Conservation (phyloP, 352 stramenopile species). For the Pythium chondricola region DNA sequence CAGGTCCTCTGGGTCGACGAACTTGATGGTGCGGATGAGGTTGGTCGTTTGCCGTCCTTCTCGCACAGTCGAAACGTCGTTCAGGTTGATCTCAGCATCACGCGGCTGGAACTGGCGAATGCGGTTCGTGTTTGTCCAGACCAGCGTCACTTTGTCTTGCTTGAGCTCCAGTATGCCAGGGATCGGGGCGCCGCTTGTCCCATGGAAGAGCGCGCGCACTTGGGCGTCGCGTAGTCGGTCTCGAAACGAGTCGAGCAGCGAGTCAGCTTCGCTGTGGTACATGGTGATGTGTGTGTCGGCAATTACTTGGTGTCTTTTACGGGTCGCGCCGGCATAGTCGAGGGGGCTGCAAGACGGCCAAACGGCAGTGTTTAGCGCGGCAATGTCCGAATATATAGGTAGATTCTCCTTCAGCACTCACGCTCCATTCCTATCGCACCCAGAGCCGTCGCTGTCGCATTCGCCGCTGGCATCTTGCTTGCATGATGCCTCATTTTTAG, state of each 20-base stretch:
- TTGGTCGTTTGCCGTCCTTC: conserved; percentile 71
- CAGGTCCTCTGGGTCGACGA: conserved; percentile 37
- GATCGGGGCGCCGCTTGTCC: conserved; percentile 35
- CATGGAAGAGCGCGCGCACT: conserved; percentile 45
- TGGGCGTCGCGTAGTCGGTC: conserved; percentile 57
- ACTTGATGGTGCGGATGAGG: conserved; percentile 82
- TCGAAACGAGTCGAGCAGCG: conserved; percentile 37
- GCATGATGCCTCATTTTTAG: too few species aligned
- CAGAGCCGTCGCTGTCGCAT: too few species aligned
- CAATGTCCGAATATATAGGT: too few species aligned
- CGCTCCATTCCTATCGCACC: too few species aligned
- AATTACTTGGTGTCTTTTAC: background rate
- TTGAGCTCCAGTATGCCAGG: conserved; percentile 49
- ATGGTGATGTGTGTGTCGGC: background rate
- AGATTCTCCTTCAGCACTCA: too few species aligned
- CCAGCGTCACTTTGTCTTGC: conserved; percentile 54
- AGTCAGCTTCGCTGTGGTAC: conserved; percentile 21
- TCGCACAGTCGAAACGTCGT: conserved; percentile 51
- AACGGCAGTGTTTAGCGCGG: too few species aligned
- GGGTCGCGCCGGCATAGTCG: too few species aligned
- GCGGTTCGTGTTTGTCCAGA: conserved; percentile 44
- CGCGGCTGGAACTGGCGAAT: conserved; percentile 25
- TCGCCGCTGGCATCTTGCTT: too few species aligned
- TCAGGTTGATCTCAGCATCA: conserved; percentile 27
- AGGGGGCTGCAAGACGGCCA: too few species aligned